phyloP scores from a whole-genome alignment of 208 protist genomes.

The Chromosphaera perkinsii region DNA sequence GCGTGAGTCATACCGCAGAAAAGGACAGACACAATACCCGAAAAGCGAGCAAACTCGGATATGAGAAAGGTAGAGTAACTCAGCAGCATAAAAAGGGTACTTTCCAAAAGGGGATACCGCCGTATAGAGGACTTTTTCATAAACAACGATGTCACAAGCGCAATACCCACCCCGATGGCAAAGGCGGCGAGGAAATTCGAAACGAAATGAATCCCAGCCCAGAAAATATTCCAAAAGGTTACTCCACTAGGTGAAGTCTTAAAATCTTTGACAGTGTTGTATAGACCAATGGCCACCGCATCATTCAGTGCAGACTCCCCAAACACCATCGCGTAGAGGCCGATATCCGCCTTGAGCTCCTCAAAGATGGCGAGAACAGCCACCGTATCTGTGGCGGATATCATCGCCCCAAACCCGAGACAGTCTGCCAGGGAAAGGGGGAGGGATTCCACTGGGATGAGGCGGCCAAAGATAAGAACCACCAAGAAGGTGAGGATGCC shows the following conservation, averaged over 20 bases:
- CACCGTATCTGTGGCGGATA: constrained; percentile 36
- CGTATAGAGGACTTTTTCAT: constrained; percentile 17
- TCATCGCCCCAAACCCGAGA: constrained; percentile 30
- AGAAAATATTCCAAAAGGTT: no score
- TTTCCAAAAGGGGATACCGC: constrained; percentile 21
- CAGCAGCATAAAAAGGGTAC: constrained; percentile 20
- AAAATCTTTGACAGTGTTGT: no score
- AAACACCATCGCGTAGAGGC: constrained; percentile 59
- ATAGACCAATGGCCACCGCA: constrained; percentile 62
- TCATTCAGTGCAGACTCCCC: constrained; percentile 73
- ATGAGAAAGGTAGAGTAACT: constrained; percentile 25
- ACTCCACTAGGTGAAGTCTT: background rate
- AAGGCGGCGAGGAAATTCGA: no score
- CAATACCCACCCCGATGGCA: background rate
- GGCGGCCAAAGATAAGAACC: background rate
- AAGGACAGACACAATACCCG: constrained; percentile 35
- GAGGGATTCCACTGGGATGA: background rate
- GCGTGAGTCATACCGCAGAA: constrained; percentile 37
- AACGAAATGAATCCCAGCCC: no score
- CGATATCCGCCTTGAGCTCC: constrained; percentile 50
- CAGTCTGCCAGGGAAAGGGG: constrained; percentile 19
- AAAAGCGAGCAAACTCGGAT: constrained; percentile 9
- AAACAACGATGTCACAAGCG: background rate
- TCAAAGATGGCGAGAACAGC: constrained; percentile 47
- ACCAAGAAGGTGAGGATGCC: constrained; percentile 3